A percentile compares a stretch with the other conserved stretches of the same genome.
Conservation (phyloP, 129 eudicot species). For the Centella asiatica region DNA sequence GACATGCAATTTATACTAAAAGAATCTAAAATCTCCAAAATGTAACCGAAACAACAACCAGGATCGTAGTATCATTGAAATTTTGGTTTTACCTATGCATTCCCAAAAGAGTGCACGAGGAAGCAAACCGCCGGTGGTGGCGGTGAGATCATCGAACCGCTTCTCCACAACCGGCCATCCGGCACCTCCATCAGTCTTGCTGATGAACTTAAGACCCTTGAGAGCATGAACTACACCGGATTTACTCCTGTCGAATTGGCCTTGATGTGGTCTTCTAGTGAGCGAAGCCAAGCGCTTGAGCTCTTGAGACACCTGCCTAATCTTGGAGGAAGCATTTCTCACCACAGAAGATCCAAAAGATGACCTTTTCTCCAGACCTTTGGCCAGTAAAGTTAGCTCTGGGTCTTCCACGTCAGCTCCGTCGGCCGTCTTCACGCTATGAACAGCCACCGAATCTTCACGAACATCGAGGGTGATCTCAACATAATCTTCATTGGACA, state of each 20-base stretch:
- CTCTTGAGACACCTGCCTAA: conserved; percentile 63
- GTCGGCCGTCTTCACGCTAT: conserved; percentile 50
- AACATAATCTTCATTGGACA: conserved; percentile 23
- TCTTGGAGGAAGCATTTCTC: conserved; percentile 57
- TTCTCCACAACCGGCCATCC: conserved; percentile 54
- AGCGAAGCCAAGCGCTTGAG: conserved; percentile 46
- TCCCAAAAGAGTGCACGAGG: conserved; percentile 57
- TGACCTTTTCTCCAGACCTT: conserved; percentile 41
- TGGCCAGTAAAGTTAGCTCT: conserved; percentile 45
- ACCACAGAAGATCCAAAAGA: conserved; percentile 41
- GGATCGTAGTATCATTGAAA: no score
- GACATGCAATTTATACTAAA: no score
- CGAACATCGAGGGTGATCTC: conserved; percentile 44
- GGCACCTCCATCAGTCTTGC: conserved; percentile 38
- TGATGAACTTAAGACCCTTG: conserved; percentile 47
- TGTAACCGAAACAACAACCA: no score
- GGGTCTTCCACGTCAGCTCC: conserved; percentile 62
- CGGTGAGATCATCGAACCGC: conserved; percentile 49
- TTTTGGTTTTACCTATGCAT: conserved; percentile 54
- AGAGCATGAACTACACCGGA: conserved; percentile 45
- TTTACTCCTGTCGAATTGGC: conserved; percentile 34
- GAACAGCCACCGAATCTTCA: conserved; percentile 45
- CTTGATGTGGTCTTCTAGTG: conserved; percentile 12
- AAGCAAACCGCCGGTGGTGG: conserved; percentile 42
- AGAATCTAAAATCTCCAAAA: no score